Evolutionary conservation across 1,284 basidiomycete genomes (phyloP).

Genomic region (Irpex rosettiformis): DNA sequence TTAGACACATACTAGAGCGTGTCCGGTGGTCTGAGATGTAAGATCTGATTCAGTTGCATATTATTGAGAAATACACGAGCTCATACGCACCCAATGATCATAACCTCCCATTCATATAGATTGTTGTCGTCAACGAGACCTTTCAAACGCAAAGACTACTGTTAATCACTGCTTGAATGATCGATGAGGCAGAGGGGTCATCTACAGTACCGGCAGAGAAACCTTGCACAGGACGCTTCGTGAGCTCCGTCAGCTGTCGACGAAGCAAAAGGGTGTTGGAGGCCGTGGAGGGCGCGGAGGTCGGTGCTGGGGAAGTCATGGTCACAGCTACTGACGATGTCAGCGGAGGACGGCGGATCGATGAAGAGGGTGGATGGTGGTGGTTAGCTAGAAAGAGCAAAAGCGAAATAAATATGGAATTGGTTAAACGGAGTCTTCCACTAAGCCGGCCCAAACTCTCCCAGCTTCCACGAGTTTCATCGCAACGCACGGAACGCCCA

Average conservation of each 20-base stretch:
- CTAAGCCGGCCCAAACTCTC: background rate
- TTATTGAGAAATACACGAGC: background rate
- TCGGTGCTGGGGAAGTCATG: slow-evolving; percentile 23
- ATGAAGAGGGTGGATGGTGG: slow-evolving; percentile 13
- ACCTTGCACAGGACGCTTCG: slow-evolving; percentile 87
- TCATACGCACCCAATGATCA: slow-evolving; percentile 83
- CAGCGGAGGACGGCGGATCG: slow-evolving; percentile 16
- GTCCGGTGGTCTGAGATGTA: slow-evolving; percentile 67
- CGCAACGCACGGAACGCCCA: background rate
- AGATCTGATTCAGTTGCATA: slow-evolving; percentile 2
- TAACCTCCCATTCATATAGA: slow-evolving; percentile 90
- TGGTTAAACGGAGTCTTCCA: background rate
- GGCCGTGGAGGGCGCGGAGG: slow-evolving; percentile 24
- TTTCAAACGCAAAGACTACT: slow-evolving; percentile 31
- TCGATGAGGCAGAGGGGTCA: slow-evolving; percentile 18
- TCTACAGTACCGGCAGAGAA: slow-evolving; percentile 78
- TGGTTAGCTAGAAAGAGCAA: background rate
- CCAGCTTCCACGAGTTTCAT: background rate
- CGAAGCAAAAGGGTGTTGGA: slow-evolving; percentile 75
- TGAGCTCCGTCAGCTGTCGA: slow-evolving; percentile 82
- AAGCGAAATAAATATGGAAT: background rate
- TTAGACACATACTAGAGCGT: slow-evolving; percentile 72
- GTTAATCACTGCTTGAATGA: slow-evolving; percentile 22
- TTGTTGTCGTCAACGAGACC: slow-evolving; percentile 92
- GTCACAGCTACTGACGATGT: slow-evolving; percentile 10